phyloP scores from a whole-genome alignment of 2,329 filamentous ascomycete species.

The Lasiodiplodia sp. region DNA sequence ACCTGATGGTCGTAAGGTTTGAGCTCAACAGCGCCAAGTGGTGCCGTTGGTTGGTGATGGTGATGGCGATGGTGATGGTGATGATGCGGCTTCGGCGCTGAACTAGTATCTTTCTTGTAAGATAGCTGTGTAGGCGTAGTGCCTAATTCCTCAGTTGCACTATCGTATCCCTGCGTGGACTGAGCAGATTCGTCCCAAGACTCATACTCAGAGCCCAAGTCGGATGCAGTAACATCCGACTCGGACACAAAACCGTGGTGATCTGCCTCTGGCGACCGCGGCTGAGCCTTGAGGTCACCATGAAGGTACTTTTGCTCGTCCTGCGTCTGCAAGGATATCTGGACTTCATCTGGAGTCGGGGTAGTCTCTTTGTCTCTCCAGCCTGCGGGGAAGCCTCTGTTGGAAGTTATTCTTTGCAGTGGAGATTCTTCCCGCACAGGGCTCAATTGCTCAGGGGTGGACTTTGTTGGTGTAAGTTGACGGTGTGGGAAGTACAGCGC shows the following conservation, averaged over 20 bases:
- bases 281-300: constrained; percentile 60
- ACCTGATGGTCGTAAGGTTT: constrained; percentile 98
- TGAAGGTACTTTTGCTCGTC: constrained; percentile 67
- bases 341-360: constrained; percentile 59
- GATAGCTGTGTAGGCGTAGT: constrained; percentile 45
- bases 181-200: constrained; percentile 52
- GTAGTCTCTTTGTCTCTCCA: constrained; percentile 29
- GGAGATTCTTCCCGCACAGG: constrained; percentile 18
- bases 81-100: constrained; percentile 39
- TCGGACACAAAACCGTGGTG: constrained; percentile 13
- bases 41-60: constrained; percentile 57
- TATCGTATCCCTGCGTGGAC: constrained; percentile 56
- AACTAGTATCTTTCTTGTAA: constrained; percentile 4
- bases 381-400: constrained; percentile 8
- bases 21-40: constrained; percentile 89
- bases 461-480: constrained; percentile 45
- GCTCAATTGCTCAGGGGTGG: constrained; percentile 20
- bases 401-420: constrained; percentile 20
- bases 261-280: constrained; percentile 46
- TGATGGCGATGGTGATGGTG: constrained; percentile 40
- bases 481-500: constrained; percentile 84
- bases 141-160: constrained; percentile 60
- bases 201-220: constrained; percentile 52
- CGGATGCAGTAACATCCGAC: constrained; percentile 37
- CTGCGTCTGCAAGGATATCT: constrained; percentile 68